Evolutionary conservation across 2,329 filamentous ascomycete genomes (phyloP).

Genomic region (Helotiales sp.): DNA sequence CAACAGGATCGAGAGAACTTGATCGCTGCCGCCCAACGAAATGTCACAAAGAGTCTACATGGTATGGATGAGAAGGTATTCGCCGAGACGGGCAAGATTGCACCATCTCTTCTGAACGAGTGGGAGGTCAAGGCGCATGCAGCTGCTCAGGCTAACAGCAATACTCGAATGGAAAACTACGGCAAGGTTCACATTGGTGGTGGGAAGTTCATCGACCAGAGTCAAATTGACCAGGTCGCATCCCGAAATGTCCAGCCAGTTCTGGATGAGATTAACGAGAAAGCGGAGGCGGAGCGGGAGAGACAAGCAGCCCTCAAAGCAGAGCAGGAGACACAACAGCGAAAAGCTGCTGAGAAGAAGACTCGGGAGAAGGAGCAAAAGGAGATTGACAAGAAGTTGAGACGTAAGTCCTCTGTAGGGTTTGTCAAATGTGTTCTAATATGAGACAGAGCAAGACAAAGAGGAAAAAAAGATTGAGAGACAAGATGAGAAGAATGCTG

Average conservation of each 20-base stretch:
- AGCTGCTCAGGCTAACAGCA: slow-evolving; percentile 68
- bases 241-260: slow-evolving; percentile 79
- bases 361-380: slow-evolving; percentile 59
- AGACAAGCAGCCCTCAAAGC: slow-evolving; percentile 65
- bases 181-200: slow-evolving; percentile 75
- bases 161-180: slow-evolving; percentile 61
- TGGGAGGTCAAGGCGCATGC: slow-evolving; percentile 81
- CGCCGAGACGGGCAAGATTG: slow-evolving; percentile 74
- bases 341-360: slow-evolving; percentile 62
- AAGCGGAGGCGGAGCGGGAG: slow-evolving; percentile 73
- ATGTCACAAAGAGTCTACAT: slow-evolving; percentile 79
- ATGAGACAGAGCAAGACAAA: slow-evolving; percentile 45
- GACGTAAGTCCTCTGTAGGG: slow-evolving; percentile 55
- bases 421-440: slow-evolving; percentile 29
- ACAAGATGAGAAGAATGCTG: slow-evolving; percentile 57
- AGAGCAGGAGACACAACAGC: slow-evolving; percentile 68
- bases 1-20: slow-evolving; percentile 76
- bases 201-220: slow-evolving; percentile 78
- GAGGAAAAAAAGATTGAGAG: slow-evolving; percentile 48
- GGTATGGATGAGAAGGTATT: slow-evolving; percentile 83
- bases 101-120: slow-evolving; percentile 69
- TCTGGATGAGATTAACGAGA: slow-evolving; percentile 81
- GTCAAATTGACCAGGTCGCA: slow-evolving; percentile 81
- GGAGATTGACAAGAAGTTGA: slow-evolving; percentile 59
- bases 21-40: slow-evolving; percentile 79